A percentile compares a stretch with the other conserved stretches of the same genome.
phyloP scores from a whole-genome alignment of 1,284 basidiomycete genomes.

The Puccinia coronata region DNA sequence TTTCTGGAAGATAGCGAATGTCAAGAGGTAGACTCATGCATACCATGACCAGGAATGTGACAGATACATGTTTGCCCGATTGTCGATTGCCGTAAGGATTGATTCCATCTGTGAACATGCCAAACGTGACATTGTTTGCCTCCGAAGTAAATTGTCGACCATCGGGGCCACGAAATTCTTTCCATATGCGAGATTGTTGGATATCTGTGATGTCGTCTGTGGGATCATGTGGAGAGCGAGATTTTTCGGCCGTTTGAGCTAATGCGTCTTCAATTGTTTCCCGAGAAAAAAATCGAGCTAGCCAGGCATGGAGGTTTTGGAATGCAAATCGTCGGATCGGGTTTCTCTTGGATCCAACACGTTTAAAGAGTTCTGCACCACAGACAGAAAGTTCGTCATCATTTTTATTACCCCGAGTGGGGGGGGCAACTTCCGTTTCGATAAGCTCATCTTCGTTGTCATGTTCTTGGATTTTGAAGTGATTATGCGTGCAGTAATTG shows the following conservation, averaged over 20 bases:
- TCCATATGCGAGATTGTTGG: slow-evolving; percentile 28
- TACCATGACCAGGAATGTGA: slow-evolving; percentile 17
- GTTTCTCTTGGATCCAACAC: too few relatives aligned
- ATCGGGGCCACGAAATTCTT: slow-evolving; percentile 27
- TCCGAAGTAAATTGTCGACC: background rate
- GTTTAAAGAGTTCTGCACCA: background rate
- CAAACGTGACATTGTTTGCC: background rate
- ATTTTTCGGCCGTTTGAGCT: background rate
- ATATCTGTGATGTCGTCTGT: background rate
- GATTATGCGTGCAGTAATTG: background rate
- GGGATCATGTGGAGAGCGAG: background rate
- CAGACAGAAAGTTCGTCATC: background rate
- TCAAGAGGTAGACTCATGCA: slow-evolving; percentile 53
- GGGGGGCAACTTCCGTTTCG: too few relatives aligned
- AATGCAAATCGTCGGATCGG: slow-evolving; percentile 11
- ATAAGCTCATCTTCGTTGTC: background rate
- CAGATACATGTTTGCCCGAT: slow-evolving; percentile 28
- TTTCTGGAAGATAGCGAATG: slow-evolving; percentile 58
- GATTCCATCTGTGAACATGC: slow-evolving; percentile 35
- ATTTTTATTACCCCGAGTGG: background rate
- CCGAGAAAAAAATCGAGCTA: slow-evolving; percentile 21
- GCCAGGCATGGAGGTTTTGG: slow-evolving; percentile 17
- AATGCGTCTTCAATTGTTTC: slow-evolving; percentile 17
- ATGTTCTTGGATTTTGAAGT: background rate
- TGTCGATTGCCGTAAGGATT: slow-evolving; percentile 22